These are phyloP conservation scores for Trypanosoma scelopori DNA, from an alignment of 208 protist genomes.

Conservation along the genomic window DNA sequence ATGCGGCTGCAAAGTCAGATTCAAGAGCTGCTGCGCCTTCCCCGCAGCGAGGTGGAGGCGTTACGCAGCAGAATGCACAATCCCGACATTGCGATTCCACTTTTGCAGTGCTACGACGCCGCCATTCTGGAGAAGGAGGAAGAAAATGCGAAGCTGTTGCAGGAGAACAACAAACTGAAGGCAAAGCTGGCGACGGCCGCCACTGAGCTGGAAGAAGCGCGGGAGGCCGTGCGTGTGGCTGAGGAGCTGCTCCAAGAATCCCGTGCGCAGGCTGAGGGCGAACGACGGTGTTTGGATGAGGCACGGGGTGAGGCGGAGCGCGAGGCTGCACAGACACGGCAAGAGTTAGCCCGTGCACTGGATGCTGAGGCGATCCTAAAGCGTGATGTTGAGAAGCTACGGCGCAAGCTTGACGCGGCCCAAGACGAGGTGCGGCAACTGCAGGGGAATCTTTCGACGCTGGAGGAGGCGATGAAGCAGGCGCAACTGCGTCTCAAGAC, in stretches of 20 bases:
- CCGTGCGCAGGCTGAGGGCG: conserved; percentile 34
- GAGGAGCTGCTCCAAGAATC: conserved; percentile 59
- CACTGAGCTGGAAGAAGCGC: conserved; percentile 39
- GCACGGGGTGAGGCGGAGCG: conserved; percentile 30
- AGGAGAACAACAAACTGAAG: conserved; percentile 32
- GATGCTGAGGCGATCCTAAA: conserved; percentile 17
- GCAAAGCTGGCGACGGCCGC: conserved; percentile 25
- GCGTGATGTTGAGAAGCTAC: conserved; percentile 20
- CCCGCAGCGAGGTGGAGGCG: conserved; percentile 51
- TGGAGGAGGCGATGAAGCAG: conserved; percentile 32
- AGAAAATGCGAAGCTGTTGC: conserved; percentile 39
- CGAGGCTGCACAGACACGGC: conserved; percentile 24
- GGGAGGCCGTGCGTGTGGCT: conserved; percentile 44
- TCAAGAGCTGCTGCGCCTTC: conserved; percentile 71
- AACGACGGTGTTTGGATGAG: conserved; percentile 31
- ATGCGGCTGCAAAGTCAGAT: conserved; percentile 69
- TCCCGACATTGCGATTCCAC: conserved; percentile 80
- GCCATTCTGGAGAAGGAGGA: conserved; percentile 73
- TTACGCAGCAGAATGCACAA: conserved; percentile 73
- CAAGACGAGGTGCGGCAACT: conserved; percentile 22
- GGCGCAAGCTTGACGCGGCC: conserved; percentile 13
- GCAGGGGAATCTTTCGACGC: conserved; percentile 15
- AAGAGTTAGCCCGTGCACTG: conserved; percentile 31
- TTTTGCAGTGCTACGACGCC: conserved; percentile 87
- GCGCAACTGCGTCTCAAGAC: conserved; percentile 24